Percentiles rank a stretch among this genome's conserved stretches.
These are phyloP conservation scores for Leccinellum luteum DNA, from an alignment of 768 basidiomycete species.

Conservation along the genomic window DNA sequence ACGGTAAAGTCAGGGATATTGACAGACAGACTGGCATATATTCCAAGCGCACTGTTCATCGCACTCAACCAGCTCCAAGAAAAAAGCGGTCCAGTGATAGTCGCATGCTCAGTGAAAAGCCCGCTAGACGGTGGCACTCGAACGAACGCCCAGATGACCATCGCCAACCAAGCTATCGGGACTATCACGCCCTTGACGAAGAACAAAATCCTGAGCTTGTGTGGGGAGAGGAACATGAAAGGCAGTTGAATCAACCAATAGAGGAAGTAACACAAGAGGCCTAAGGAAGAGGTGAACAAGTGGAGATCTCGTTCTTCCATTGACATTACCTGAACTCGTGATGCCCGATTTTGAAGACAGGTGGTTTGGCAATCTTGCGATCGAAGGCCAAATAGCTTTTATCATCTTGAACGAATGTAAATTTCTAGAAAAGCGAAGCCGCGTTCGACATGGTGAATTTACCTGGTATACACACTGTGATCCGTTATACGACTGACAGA, in stretches of 20 bases:
- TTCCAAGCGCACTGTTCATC: conserved; percentile 74
- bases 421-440: neutral
- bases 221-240: conserved; percentile 73
- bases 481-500: conserved; percentile 48
- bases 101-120: conserved; percentile 51
- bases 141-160: conserved; percentile 78
- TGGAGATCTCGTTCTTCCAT: neutral
- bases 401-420: conserved; percentile 46
- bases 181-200: conserved; percentile 64
- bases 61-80: conserved; percentile 80
- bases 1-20: conserved; percentile 87
- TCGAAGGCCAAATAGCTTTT: conserved; percentile 80
- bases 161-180: conserved; percentile 62
- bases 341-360: conserved; percentile 57
- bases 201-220: conserved; percentile 76
- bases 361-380: conserved; percentile 60
- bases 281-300: conserved; percentile 28
- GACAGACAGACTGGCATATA: conserved; percentile 68
- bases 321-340: conserved; percentile 52
- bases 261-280: conserved; percentile 72
- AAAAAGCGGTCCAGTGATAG: conserved; percentile 44
- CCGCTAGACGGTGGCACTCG: conserved; percentile 62
- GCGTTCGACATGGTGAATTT: neutral
- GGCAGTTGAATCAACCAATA: conserved; percentile 80
- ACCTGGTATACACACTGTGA: conserved; percentile 75